Evolutionary conservation across 805 yeast species (phyloP), one percentile per base, ranked within the genome.

Genomic region (Ogataea kodamae): DNA sequence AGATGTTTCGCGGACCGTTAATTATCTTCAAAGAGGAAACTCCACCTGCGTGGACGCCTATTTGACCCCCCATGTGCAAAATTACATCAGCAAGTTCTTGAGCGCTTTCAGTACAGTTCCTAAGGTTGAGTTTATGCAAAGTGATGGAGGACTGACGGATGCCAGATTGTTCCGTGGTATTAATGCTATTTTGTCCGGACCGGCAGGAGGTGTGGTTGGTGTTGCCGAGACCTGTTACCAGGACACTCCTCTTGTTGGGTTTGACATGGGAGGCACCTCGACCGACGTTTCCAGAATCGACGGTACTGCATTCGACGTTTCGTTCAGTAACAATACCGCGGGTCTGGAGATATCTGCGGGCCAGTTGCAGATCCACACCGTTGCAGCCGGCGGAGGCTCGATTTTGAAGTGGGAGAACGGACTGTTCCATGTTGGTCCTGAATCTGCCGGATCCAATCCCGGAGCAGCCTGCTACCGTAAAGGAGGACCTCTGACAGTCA

Each of bases 281-380:
- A 84, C 94, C 1, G 94, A 85, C 59, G 87, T 81, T 4, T 76
- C 86, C 6, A 65, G 94, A 40, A 83, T 64, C 49, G 77, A 76
- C 28, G 51, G 48, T 13, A 88, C 89, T 19, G 55, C 62, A 3
- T 56, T 63, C 14, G 64, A 59, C 47, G 49, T 41, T 1, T 74
- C 83, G 5, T 81, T 81, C 50, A 88, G 81, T 52, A 78, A 84
- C 5, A 69, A 48, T 19, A 61, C 61, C 29, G 68, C 68, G 18
- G 70, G 68, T 19, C 54, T 65, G 33, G 57, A 60, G 22, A 53
- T 62, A 20, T 59, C 62, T 9, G 59, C 64, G 25, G 65, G 67
- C 14, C 70, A 65, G 42, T 35, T 65, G 22, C 59, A 61, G 25
- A 61, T 61, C 28, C 52, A 56, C 37, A 61, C 65, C 2, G 65